Percentiles rank a stretch among this genome's conserved stretches.
phyloP scores from a whole-genome alignment of 148 eudicot species.

The Rhododendron ferrugineum region DNA sequence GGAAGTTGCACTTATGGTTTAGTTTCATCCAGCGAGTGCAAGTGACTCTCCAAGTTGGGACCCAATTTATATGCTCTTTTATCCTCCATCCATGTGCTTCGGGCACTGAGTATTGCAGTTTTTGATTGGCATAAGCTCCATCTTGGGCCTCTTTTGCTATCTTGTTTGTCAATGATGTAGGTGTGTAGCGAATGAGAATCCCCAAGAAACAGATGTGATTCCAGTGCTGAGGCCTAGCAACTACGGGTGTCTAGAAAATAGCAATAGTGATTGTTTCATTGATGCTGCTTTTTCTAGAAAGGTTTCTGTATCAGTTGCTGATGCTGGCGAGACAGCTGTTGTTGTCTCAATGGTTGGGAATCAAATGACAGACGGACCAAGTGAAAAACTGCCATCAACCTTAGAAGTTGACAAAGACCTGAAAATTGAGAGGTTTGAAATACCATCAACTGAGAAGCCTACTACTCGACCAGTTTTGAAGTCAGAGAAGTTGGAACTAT shows the following conservation, averaged over 20 bases:
- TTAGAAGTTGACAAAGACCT: conserved; percentile 15
- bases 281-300: conserved; percentile 55
- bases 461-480: conserved; percentile 16
- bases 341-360: conserved; percentile 71
- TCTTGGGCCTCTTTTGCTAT: neutral
- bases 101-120: neutral
- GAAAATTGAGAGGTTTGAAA: conserved; percentile 24
- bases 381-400: conserved; percentile 19
- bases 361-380: conserved; percentile 25
- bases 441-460: conserved; percentile 18
- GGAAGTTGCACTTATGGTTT: neutral
- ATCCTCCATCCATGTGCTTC: neutral
- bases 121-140: conserved; percentile 2
- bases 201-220: conserved; percentile 27
- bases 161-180: conserved; percentile 36
- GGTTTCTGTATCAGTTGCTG: conserved; percentile 77
- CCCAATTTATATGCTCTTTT: neutral
- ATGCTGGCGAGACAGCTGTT: conserved; percentile 95
- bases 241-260: conserved; percentile 23
- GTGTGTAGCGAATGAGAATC: conserved; percentile 41
- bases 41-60: neutral
- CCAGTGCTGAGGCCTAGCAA: conserved; percentile 18
- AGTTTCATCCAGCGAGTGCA: conserved; percentile 1
- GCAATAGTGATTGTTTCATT: conserved; percentile 23
- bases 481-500: conserved; percentile 16